Percentiles rank a stretch among this genome's conserved stretches.
These are phyloP conservation scores for Penicillium argentinense DNA, from an alignment of 495 filamentous ascomycete genomes.

Conservation along the genomic window DNA sequence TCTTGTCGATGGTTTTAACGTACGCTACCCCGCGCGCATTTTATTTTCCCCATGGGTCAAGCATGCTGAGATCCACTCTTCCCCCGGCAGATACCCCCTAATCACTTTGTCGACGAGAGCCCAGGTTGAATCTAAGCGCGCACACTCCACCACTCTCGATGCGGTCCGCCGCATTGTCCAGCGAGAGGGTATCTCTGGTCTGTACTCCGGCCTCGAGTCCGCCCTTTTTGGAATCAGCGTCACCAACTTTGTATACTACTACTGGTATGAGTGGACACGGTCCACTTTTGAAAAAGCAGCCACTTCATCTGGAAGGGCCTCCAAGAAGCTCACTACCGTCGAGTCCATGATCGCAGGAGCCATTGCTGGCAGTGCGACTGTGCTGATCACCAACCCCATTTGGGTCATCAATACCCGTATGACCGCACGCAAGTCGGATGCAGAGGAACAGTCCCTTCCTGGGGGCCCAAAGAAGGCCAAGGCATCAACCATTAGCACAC, in stretches of 20 bases:
- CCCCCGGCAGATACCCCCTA: slow-evolving; percentile 74
- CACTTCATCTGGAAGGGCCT: slow-evolving; percentile 67
- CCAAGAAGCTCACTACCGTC: slow-evolving; percentile 80
- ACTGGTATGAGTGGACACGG: slow-evolving; percentile 99
- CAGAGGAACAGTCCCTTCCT: slow-evolving; percentile 53
- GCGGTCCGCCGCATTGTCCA: slow-evolving; percentile 85
- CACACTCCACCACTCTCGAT: slow-evolving; percentile 75
- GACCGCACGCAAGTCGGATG: slow-evolving; percentile 75
- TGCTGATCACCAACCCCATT: slow-evolving; percentile 94
- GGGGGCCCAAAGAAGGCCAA: slow-evolving; percentile 48
- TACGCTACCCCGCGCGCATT: slow-evolving; percentile 40
- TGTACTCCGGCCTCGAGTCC: slow-evolving; percentile 86
- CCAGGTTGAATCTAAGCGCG: slow-evolving; percentile 94
- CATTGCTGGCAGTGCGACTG: slow-evolving; percentile 90
- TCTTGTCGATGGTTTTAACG: slow-evolving; percentile 95
- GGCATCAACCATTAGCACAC: slow-evolving; percentile 74
- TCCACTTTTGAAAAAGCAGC: slow-evolving; percentile 84
- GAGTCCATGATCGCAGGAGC: slow-evolving; percentile 95
- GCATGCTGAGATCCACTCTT: slow-evolving; percentile 16
- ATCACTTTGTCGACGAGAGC: slow-evolving; percentile 97
- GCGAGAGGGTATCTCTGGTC: slow-evolving; percentile 81
- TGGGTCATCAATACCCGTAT: slow-evolving; percentile 99
- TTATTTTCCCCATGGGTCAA: not conserved
- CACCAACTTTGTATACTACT: slow-evolving; percentile 99
- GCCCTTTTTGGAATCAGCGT: slow-evolving; percentile 97